Evolutionary conservation across 2,329 filamentous ascomycete species (phyloP).

Genomic region (Colletotrichum somersetense): DNA sequence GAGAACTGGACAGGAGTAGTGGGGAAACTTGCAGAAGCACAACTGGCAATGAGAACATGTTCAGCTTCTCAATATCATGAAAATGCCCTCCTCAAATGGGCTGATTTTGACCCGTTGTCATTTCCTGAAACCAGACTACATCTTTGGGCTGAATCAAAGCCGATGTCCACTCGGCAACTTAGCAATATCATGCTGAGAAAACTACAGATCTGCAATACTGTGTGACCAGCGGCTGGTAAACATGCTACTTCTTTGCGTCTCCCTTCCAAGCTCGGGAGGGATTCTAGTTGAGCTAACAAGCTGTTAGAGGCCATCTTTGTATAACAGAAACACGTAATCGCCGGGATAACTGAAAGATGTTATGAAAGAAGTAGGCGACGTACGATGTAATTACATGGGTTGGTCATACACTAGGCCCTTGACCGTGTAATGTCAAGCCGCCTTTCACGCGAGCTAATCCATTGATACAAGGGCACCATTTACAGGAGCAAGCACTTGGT

Average conservation of each 20-base stretch:
- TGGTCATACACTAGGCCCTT: not conserved
- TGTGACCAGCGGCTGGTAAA: not conserved
- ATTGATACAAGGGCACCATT: not conserved
- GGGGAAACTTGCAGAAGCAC: too few relatives aligned
- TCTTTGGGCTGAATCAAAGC: not conserved
- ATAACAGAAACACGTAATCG: not conserved
- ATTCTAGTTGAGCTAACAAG: not conserved
- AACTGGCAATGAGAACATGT: not conserved
- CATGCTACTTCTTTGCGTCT: not conserved
- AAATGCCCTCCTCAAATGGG: not conserved
- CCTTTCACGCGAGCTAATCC: rapidly evolving
- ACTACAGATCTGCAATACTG: not conserved
- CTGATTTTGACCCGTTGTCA: not conserved
- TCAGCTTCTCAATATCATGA: not conserved
- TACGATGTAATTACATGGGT: not conserved
- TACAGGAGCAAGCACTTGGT: not conserved
- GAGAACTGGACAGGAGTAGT: not conserved
- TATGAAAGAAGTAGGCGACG: not conserved
- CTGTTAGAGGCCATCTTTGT: not conserved
- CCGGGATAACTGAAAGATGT: not conserved
- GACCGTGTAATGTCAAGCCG: not conserved
- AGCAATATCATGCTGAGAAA: not conserved
- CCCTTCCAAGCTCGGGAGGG: not conserved
- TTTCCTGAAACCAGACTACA: not conserved
- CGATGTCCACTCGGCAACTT: not conserved